These are phyloP conservation scores for Schizophyllum amplum DNA, from an alignment of 1,284 basidiomycete genomes.

Conservation along the genomic window DNA sequence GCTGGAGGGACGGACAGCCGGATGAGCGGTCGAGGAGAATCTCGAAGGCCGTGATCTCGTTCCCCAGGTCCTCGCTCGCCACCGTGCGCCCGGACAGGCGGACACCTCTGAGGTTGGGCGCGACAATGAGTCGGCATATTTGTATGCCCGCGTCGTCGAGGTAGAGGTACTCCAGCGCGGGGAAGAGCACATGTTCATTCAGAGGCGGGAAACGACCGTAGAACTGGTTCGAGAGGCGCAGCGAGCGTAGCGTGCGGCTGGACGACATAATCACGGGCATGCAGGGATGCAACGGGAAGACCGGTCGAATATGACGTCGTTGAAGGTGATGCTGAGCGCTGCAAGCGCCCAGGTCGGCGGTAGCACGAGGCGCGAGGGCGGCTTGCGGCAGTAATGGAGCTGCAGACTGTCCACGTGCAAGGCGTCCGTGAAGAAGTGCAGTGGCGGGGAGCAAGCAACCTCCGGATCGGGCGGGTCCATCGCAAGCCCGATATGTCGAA, in stretches of 20 bases:
- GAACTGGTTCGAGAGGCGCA: not conserved
- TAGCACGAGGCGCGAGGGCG: no score
- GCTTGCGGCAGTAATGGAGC: no score
- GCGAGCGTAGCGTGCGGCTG: not conserved
- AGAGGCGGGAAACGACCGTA: not conserved
- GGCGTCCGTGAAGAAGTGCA: no score
- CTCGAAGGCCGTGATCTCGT: no score
- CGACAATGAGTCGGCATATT: not conserved
- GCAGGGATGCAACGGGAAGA: not conserved
- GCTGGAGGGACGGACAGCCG: no score
- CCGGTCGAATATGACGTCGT: not conserved
- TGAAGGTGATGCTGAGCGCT: not conserved
- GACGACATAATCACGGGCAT: not conserved
- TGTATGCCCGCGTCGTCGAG: not conserved
- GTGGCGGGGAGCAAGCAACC: no score
- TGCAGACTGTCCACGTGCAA: no score
- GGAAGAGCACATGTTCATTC: not conserved
- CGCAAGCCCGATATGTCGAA: no score
- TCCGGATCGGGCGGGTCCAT: no score
- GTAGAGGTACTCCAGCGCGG: not conserved
- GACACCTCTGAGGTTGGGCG: not conserved
- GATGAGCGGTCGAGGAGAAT: no score
- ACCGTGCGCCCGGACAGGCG: not conserved
- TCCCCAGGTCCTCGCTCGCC: not conserved
- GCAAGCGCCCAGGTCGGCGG: not conserved